Evolutionary conservation across 495 filamentous ascomycete genomes (phyloP).

Genomic region (Aspergillus cristatus): DNA sequence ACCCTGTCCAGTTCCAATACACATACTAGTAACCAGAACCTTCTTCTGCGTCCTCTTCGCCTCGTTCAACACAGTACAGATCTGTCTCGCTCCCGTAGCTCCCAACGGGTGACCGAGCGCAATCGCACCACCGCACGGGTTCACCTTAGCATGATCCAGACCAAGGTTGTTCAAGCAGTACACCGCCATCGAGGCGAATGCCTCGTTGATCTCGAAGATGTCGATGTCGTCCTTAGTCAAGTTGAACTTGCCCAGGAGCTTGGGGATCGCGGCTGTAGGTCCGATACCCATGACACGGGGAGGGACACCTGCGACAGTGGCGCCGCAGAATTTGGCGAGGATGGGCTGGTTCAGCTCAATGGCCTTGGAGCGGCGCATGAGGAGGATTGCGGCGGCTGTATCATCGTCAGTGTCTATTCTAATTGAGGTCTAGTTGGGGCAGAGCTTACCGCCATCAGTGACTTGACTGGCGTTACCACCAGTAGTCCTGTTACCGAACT

Average conservation of each 20-base stretch:
- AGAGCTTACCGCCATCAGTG: conserved; percentile 64
- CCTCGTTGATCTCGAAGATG: conserved; percentile 92
- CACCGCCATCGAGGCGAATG: conserved; percentile 94
- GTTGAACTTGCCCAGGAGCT: conserved; percentile 74
- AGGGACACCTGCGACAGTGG: conserved; percentile 80
- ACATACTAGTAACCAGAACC: conserved; percentile 79
- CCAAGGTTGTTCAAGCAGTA: conserved; percentile 76
- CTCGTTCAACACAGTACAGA: conserved; percentile 78
- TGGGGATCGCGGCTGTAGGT: conserved; percentile 87
- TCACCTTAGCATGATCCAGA: conserved; percentile 77
- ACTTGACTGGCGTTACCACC: conserved; percentile 96
- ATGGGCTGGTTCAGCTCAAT: conserved; percentile 84
- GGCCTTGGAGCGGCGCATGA: conserved; percentile 91
- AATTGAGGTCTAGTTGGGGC: not conserved
- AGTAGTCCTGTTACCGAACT: conserved; percentile 79
- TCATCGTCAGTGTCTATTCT: not conserved
- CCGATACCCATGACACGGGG: conserved; percentile 97
- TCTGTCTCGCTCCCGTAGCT: conserved; percentile 69
- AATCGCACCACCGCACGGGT: conserved; percentile 73
- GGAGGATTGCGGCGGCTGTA: conserved; percentile 69
- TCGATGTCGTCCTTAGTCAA: conserved; percentile 77
- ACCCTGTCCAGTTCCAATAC: conserved; percentile 73
- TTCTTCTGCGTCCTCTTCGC: conserved; percentile 69
- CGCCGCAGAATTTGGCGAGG: conserved; percentile 87
- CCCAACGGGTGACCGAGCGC: conserved; percentile 80